phyloP scores from a whole-genome alignment of 1,284 basidiomycete genomes.

The Leccinum ponderosum region DNA sequence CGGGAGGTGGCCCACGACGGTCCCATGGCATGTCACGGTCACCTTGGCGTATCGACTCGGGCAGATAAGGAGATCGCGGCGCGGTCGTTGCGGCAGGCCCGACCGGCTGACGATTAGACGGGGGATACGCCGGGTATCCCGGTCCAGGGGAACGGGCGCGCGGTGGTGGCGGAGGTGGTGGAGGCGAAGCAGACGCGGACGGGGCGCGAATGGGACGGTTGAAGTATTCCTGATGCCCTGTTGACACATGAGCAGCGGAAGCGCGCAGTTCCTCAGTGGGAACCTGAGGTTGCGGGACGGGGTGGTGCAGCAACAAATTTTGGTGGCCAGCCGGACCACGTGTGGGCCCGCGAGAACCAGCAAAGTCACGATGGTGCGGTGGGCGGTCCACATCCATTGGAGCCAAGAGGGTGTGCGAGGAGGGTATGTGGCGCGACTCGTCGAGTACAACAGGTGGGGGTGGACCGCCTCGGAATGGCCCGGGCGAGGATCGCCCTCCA shows the following conservation, averaged over 20 bases:
- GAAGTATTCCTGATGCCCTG: conserved; percentile 55
- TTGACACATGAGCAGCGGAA: conserved; percentile 35
- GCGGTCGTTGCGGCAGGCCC: conserved; percentile 54
- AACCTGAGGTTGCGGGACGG: conserved; percentile 2
- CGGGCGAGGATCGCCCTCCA: no score
- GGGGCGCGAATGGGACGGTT: conserved; percentile 46
- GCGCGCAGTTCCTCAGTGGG: conserved; percentile 50
- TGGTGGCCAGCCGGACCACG: no score
- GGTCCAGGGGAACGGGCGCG: conserved; percentile 50
- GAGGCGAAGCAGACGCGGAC: conserved; percentile 59
- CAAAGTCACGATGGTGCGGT: no score
- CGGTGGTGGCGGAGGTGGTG: conserved; percentile 37
- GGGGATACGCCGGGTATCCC: conserved; percentile 45
- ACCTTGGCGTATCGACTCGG: conserved; percentile 40
- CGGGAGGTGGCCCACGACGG: conserved; percentile 40
- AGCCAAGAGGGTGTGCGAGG: no score
- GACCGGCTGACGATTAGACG: conserved; percentile 46
- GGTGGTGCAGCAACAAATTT: no score
- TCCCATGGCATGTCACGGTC: conserved; percentile 58
- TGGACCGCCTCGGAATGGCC: no score
- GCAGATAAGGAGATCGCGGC: conserved; percentile 57
- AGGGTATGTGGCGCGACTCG: no score
- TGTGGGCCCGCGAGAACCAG: no score
- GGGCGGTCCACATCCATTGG: no score
- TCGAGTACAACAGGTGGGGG: no score